Conservation (phyloP, 805 yeast genomes). For the Starmerella scarabaei region DNA sequence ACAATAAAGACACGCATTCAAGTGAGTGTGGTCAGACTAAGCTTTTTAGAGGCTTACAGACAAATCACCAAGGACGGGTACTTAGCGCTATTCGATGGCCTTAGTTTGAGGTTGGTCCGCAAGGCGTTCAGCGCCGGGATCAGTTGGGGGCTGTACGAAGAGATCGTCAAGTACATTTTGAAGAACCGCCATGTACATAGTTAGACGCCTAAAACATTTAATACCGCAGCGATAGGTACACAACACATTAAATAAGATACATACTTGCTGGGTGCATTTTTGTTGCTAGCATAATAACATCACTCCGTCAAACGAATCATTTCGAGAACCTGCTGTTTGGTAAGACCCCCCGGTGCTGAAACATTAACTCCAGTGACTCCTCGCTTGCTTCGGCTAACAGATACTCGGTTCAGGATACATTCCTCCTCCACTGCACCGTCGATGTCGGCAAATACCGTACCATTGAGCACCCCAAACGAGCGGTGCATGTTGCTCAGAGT, state of each 20-base stretch:
- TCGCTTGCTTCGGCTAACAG: constrained; percentile 24
- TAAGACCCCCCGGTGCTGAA: background rate
- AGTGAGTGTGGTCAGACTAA: constrained; percentile 27
- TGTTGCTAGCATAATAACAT: no score
- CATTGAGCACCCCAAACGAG: constrained; percentile 40
- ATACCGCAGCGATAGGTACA: no score
- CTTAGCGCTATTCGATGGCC: constrained; percentile 56
- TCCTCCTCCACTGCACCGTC: constrained; percentile 79
- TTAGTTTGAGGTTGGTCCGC: constrained; percentile 64
- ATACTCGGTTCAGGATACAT: constrained; percentile 41
- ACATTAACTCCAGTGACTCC: background rate
- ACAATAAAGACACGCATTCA: constrained; percentile 89
- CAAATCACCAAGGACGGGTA: constrained; percentile 4
- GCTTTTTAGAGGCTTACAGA: constrained; percentile 5
- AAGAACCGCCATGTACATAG: no score
- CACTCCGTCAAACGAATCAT: no score
- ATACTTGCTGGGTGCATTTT: no score
- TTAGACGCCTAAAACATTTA: no score
- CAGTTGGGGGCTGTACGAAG: constrained; percentile 96
- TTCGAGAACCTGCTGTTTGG: background rate
- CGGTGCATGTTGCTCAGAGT: constrained; percentile 32
- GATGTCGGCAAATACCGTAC: constrained; percentile 47
- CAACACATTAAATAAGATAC: no score
- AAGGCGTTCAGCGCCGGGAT: constrained; percentile 89
- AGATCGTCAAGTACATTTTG: constrained; percentile 36